These are phyloP conservation scores for Penicillium aurantiogriseum DNA, from an alignment of 2,329 filamentous ascomycete genomes.

Conservation along the genomic window DNA sequence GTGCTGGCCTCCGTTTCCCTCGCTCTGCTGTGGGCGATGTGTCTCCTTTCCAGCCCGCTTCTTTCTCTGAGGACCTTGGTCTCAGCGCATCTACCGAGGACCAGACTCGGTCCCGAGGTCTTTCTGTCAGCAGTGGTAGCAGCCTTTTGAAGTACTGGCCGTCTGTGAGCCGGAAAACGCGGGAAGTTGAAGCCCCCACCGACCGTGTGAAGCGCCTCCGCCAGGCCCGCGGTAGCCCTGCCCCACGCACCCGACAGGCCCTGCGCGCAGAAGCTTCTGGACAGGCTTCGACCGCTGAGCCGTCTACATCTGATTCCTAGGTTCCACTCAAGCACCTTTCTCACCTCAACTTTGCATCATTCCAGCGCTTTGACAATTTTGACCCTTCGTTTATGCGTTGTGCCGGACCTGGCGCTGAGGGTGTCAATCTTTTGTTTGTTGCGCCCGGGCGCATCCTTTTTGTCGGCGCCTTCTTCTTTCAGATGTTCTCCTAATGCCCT, in stretches of 20 bases:
- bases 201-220: slow-evolving; percentile 4
- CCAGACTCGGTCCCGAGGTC: neutral
- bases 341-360: neutral
- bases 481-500: neutral
- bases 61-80: slow-evolving; percentile 13
- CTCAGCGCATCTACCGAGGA: neutral
- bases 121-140: neutral
- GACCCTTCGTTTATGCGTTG: neutral
- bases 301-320: neutral
- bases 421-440: neutral
- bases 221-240: slow-evolving; percentile 2
- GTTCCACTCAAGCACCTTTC: neutral
- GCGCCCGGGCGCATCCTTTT: neutral
- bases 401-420: neutral
- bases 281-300: neutral
- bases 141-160: slow-evolving; percentile 1
- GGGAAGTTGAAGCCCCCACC: neutral
- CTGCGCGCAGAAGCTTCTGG: neutral
- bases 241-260: slow-evolving; percentile 1
- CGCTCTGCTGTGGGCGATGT: neutral
- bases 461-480: neutral
- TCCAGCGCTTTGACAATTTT: neutral
- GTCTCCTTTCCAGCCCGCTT: neutral
- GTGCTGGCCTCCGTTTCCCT: neutral
- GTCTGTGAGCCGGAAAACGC: neutral